Conservation (phyloP, 345 rosid genomes). For the Rhodamnia argentea region DNA sequence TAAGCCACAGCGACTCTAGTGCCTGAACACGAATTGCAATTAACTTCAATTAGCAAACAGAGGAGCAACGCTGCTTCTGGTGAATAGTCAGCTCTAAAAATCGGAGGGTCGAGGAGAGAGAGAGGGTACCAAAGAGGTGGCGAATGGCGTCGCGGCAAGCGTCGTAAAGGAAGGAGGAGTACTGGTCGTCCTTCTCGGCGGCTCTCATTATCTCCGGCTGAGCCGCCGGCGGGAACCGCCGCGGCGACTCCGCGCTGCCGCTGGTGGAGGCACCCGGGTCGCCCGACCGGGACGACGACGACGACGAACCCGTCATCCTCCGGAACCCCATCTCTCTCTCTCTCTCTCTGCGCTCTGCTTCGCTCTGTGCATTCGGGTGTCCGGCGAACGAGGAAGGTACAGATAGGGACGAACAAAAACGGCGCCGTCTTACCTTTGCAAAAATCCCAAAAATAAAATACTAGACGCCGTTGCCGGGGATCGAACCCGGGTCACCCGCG, state of each 20-base stretch:
- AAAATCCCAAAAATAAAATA: fast-evolving
- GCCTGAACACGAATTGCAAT: slow-evolving; percentile 22
- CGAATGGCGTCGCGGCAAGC: slow-evolving; percentile 95
- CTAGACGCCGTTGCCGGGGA: slow-evolving; percentile 74
- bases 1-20: slow-evolving; percentile 83
- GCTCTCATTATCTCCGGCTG: slow-evolving; percentile 98
- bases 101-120: not conserved
- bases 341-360: not conserved
- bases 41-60: not conserved
- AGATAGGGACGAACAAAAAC: not conserved
- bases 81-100: not conserved
- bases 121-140: slow-evolving; percentile 54
- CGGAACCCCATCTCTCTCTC: not conserved
- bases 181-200: slow-evolving; percentile 94
- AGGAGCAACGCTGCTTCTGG: not conserved
- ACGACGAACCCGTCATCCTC: not conserved
- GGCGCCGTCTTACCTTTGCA: not conserved
- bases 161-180: slow-evolving; percentile 81
- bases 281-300: not conserved
- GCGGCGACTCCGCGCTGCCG: slow-evolving; percentile 9
- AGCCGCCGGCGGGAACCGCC: slow-evolving; percentile 59
- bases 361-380: not conserved
- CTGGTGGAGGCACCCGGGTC: not conserved
- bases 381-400: not conserved
- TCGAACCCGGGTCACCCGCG: slow-evolving; percentile 97